Evolutionary conservation across 2,329 filamentous ascomycete genomes (phyloP), one percentile per base, ranked within the genome.

Genomic region (Cryphonectria radicalis): DNA sequence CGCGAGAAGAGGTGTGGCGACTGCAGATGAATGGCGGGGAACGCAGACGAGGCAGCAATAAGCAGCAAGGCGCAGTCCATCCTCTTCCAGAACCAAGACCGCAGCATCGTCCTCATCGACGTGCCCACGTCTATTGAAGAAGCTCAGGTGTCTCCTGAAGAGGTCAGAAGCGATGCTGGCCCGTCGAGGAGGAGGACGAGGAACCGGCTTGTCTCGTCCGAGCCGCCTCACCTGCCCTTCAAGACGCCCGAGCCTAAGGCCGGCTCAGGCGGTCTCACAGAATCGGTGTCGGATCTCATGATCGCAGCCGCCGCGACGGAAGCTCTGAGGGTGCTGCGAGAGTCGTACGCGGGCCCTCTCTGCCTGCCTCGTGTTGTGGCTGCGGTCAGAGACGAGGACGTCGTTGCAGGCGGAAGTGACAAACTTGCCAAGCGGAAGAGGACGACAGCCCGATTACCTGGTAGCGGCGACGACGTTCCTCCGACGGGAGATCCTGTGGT

Each of bases 81-180:
- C 32, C 78, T 92, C 57, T 91, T 87, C 79, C 83, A 87, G 74
- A 89, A 85, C 74, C 75, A 79, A 1, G 81, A 83, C 63, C 77
- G 80, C 65, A 83, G 86, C 63, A 80, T 91, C 68, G 82, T 88
- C 32, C 78, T 94, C 37, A 79, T 94, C 67, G 92, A 95, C 76
- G 87, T 94, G 63, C 92, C 92, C 35, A 82, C 84, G 25, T 93
- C 92, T 1, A 87, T 94, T 55, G 90, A 92, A 74, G 84, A 88
- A 72, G 89, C 88, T 25, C 92, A 94, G 80, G 84, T 85, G 46
- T 81, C 82, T 17, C 77, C 81, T 72, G 75, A 32, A 78, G 67
- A 81, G 40, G 32, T 55, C 22, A n/a, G 8, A 65, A 8, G 46
- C 37, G 53, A 59, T 4, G 25, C 19, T 13, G 19, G 28, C n/a